Evolutionary conservation across 371 early-diverging fungal species (phyloP), one percentile per base, ranked within the genome.

Genomic region (Circinella minor): DNA sequence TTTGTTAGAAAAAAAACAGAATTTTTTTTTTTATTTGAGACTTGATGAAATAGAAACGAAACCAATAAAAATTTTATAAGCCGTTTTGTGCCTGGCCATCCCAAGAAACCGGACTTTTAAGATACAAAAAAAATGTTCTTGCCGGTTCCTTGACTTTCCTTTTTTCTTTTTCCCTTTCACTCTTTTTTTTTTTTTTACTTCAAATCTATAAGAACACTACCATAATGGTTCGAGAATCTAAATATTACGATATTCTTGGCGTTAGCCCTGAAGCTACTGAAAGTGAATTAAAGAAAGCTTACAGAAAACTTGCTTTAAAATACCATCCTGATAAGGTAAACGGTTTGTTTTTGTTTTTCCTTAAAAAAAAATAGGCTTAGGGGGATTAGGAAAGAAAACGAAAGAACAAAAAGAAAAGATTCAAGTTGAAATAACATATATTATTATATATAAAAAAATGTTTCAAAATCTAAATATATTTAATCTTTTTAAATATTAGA

Each of bases 301-400:
- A 94, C 86, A 89, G 95, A 65, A 95, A 93, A 77, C 77, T 97
- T 49, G 98, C 99, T 36, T 87, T 95, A 68, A 92, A 92, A 71
- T 96, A 94, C 82, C 99, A 99, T 75, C 99, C 95, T 61, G 98
- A 97, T 82, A 96, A 96, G 89, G 91, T 89, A 82, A 37, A 48
- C 1, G 4, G 4, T 80, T 78, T 65, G 55, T 48, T 34, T 27
- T 48, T 39, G 43, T 43, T 43, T 43, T 51, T 51, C 15, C 8
- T 17, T 37, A 17, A 51, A n/a, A n/a, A 51, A 51, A 51, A 51
- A 15, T 13, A 51, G 51, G 51, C 51, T 51, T 51, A 18, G 27
- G 38, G 63, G 43, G 27, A 49, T 43, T 37, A 62, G 66, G 54
- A 18, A 18, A 8, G 36, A n/a, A 9, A 27, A 27, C 27, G 27